A percentile compares a stretch with the other conserved stretches of the same genome.
These are phyloP conservation scores for Candida vaughaniae DNA, from an alignment of 805 yeast genomes.

Conservation along the genomic window DNA sequence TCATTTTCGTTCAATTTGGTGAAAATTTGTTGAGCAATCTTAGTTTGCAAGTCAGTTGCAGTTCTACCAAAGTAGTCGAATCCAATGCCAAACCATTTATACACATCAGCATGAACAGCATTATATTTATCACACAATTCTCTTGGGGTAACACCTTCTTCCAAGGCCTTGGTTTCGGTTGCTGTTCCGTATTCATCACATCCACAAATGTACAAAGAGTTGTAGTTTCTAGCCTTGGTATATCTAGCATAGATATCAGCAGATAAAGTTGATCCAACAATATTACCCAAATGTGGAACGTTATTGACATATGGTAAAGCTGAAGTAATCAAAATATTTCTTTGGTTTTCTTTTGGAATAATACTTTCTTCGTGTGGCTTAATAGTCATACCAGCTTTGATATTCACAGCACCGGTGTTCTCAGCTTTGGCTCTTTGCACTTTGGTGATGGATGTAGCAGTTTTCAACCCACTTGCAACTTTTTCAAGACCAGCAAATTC, in stretches of 20 bases:
- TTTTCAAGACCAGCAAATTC: constrained; percentile 36
- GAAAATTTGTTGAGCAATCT: constrained; percentile 93
- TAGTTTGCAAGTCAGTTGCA: constrained; percentile 87
- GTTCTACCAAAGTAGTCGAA: constrained; percentile 97
- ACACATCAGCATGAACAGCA: constrained; percentile 80
- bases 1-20: constrained; percentile 72
- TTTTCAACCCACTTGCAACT: constrained; percentile 45
- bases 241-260: constrained; percentile 95
- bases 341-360: constrained; percentile 65
- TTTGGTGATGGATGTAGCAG: constrained; percentile 47
- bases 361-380: constrained; percentile 28
- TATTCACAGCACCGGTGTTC: constrained; percentile 39
- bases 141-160: constrained; percentile 85
- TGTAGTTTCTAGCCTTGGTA: constrained; percentile 84
- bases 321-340: constrained; percentile 87
- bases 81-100: constrained; percentile 95
- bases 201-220: constrained; percentile 87
- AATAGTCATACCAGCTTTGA: constrained; percentile 31
- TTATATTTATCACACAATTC: constrained; percentile 91
- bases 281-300: constrained; percentile 97
- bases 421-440: constrained; percentile 39
- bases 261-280: constrained; percentile 88
- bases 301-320: constrained; percentile 98
- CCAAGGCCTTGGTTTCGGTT: constrained; percentile 96
- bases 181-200: constrained; percentile 99